These are phyloP conservation scores for Echeveria elegans DNA, from an alignment of 164 flowering plant species.

Conservation along the genomic window DNA sequence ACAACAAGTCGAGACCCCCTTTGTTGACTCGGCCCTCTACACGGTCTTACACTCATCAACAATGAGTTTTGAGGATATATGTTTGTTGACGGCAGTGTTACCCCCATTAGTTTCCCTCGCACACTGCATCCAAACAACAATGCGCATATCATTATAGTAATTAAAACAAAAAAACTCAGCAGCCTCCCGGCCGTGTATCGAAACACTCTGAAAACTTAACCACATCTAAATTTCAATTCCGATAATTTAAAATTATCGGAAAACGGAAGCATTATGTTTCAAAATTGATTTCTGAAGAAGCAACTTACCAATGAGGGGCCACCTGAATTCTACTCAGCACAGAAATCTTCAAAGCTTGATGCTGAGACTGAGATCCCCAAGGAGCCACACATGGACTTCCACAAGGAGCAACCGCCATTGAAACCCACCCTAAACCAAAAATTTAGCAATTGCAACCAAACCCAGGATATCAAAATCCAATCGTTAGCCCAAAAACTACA, in stretches of 20 bases:
- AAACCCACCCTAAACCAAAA: neutral
- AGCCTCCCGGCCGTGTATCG: neutral
- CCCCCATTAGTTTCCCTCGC: slow-evolving; percentile 26
- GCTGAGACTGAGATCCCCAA: slow-evolving; percentile 62
- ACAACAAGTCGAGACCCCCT: slow-evolving; percentile 57
- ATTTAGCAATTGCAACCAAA: neutral
- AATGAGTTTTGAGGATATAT: slow-evolving; percentile 41
- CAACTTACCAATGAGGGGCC: slow-evolving; percentile 20
- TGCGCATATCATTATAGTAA: neutral
- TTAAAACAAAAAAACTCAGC: too few relatives aligned
- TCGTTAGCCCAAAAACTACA: neutral
- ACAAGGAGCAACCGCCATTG: slow-evolving; percentile 62
- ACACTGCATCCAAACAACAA: slow-evolving; percentile 23
- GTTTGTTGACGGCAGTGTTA: slow-evolving; percentile 39
- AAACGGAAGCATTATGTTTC: neutral
- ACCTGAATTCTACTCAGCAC: slow-evolving; percentile 16
- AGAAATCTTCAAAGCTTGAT: slow-evolving; percentile 28
- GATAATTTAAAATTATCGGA: too few relatives aligned
- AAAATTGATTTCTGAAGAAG: neutral
- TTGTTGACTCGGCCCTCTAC: slow-evolving; percentile 23
- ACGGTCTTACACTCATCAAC: slow-evolving; percentile 24
- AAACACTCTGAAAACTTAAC: neutral
- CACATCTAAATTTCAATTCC: neutral
- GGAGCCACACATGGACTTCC: slow-evolving; percentile 58
- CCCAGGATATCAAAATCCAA: neutral